phyloP scores from a whole-genome alignment of 2,329 filamentous ascomycete genomes.

The Colletotrichum falcatum region DNA sequence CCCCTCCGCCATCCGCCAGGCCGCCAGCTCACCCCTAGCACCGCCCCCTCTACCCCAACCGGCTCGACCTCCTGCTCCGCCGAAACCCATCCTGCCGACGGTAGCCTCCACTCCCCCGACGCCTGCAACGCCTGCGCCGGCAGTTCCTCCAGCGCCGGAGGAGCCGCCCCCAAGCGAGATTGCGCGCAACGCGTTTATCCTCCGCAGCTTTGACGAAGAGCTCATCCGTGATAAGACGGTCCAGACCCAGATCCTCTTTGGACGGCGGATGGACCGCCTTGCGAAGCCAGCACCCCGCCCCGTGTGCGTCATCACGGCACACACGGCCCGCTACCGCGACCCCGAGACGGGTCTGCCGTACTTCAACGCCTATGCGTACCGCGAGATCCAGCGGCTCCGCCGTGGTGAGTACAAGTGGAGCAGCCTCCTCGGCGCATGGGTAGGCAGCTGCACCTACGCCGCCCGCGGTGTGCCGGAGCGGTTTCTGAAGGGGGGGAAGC shows the following conservation, averaged over 20 bases:
- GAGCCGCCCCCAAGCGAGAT: slow-evolving; percentile 51
- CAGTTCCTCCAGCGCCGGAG: slow-evolving; percentile 28
- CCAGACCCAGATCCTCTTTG: slow-evolving; percentile 70
- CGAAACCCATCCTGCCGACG: slow-evolving; percentile 33
- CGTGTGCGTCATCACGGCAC: slow-evolving; percentile 85
- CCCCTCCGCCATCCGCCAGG: slow-evolving; percentile 43
- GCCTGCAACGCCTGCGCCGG: slow-evolving; percentile 44
- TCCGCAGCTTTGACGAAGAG: slow-evolving; percentile 70
- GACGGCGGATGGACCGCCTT: slow-evolving; percentile 66
- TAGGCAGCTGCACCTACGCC: slow-evolving; percentile 73
- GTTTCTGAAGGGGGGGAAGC: slow-evolving; percentile 63
- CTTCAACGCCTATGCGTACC: slow-evolving; percentile 82
- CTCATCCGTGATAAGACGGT: slow-evolving; percentile 67
- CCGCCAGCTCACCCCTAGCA: slow-evolving; percentile 40
- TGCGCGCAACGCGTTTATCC: slow-evolving; percentile 68
- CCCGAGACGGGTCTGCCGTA: slow-evolving; percentile 87
- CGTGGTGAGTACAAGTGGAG: slow-evolving; percentile 87
- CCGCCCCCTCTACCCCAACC: slow-evolving; percentile 36
- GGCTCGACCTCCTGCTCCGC: slow-evolving; percentile 37
- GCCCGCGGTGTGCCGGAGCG: slow-evolving; percentile 84
- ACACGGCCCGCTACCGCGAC: slow-evolving; percentile 85
- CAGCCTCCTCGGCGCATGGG: slow-evolving; percentile 82
- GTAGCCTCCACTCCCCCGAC: slow-evolving; percentile 36
- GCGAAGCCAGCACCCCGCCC: slow-evolving; percentile 64
- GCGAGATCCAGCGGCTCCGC: slow-evolving; percentile 80